phyloP scores from a whole-genome alignment of 306 rosid species.

The Cicer bijugum region DNA sequence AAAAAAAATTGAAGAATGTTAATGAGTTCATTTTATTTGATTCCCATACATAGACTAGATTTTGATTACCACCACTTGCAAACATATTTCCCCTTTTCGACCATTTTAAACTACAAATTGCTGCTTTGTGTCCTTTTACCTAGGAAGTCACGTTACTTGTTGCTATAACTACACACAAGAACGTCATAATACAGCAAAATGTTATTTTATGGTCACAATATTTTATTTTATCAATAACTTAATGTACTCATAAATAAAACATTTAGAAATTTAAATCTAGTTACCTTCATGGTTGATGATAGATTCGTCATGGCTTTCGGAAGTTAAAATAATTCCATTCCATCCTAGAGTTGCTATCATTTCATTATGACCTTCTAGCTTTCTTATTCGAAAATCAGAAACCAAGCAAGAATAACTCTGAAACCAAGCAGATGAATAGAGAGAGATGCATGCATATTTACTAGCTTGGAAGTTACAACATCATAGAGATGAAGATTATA shows the following conservation, averaged over 20 bases:
- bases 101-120: slow-evolving; percentile 67
- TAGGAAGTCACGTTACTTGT: slow-evolving; percentile 44
- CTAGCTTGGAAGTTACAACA: slow-evolving; percentile 67
- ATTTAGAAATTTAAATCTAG: background rate
- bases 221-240: background rate
- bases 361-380: slow-evolving; percentile 56
- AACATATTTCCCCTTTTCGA: no score
- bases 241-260: background rate
- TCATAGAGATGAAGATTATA: slow-evolving; percentile 78
- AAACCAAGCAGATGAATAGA: no score
- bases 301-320: slow-evolving; percentile 75
- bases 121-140: slow-evolving; percentile 58
- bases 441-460: slow-evolving; percentile 18
- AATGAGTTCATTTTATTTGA: no score
- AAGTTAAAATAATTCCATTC: slow-evolving; percentile 68
- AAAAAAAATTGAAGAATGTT: no score
- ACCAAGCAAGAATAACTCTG: no score
- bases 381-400: background rate
- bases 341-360: slow-evolving; percentile 65
- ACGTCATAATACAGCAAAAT: slow-evolving; percentile 2
- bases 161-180: slow-evolving; percentile 58
- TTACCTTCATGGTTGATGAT: slow-evolving; percentile 79
- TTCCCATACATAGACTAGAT: no score
- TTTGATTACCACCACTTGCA: no score
- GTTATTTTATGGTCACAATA: background rate